These are phyloP conservation scores for Fusarium sp. DNA, from an alignment of 2,329 filamentous ascomycete genomes.

Conservation along the genomic window DNA sequence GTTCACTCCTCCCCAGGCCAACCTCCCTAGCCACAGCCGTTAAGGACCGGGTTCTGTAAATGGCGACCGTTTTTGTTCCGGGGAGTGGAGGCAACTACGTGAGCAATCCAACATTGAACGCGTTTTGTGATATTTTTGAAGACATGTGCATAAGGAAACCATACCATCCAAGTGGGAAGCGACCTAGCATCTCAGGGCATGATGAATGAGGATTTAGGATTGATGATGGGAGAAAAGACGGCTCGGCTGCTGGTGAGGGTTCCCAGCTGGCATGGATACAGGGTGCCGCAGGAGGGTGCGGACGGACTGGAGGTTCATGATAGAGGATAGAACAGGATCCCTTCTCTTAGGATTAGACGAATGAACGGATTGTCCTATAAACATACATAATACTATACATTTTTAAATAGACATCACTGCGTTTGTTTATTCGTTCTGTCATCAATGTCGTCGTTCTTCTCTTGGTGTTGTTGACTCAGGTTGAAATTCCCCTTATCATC, in stretches of 20 bases:
- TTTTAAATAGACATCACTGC: neutral
- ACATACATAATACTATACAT: constrained; percentile 39
- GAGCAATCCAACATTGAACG: constrained; percentile 35
- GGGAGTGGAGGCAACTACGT: constrained; percentile 19
- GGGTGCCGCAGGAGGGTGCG: constrained; percentile 27
- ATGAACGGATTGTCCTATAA: constrained; percentile 43
- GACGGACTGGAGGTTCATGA: constrained; percentile 27
- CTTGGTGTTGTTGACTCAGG: neutral
- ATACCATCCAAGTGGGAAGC: constrained; percentile 29
- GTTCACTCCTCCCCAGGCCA: constrained; percentile 52
- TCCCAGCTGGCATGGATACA: constrained; percentile 41
- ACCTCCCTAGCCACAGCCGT: constrained; percentile 54
- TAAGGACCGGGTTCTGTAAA: constrained; percentile 48
- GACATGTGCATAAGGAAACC: constrained; percentile 41
- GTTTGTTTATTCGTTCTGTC: neutral
- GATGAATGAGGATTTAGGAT: constrained; percentile 43
- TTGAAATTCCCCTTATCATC: neutral
- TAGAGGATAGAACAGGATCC: constrained; percentile 44
- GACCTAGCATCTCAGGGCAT: constrained; percentile 36
- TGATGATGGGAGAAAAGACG: constrained; percentile 39
- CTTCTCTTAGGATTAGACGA: constrained; percentile 44
- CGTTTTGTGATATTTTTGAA: constrained; percentile 40
- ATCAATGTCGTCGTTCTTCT: neutral
- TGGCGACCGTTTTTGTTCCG: constrained; percentile 45
- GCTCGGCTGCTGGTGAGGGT: constrained; percentile 32